Base-by-base conservation (phyloP, 1,139 yeast genomes). In the Yarrowia galli region DNA sequence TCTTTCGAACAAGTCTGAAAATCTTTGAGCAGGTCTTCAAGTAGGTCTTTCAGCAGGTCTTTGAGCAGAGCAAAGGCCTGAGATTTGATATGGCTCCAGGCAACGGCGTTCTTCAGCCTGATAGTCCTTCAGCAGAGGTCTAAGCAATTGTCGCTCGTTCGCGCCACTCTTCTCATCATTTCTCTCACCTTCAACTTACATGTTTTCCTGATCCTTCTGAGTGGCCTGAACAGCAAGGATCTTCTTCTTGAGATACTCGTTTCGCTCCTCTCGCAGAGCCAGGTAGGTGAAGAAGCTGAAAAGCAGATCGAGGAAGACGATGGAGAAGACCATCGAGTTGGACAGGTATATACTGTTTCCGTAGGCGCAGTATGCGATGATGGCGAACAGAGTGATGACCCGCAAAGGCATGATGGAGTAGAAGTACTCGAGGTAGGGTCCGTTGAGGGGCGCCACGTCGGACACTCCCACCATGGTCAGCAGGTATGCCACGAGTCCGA, bases 371-470 rank as follows among this genome's bases (percentile, higher is more conserved):
- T 79, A 82, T 80, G 76, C 68, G 75, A 79, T 58, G 81, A 87
- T 54, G 77, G 75, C 75, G 74, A 92, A 91, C 74, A 82, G 87
- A 6, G 83, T 72, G 13, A 84, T 72, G 68, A 92, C 79, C 74
- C 98, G 84, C 13, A 85, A 73, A 10, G 97, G 96, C 3, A 91
- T 88, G 18, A 88, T 76, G 8, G 88, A 81, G 73, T 89, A 91
- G 74, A 91, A 89, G 76, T 85, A 87, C 18, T 82, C 82, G 63
- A 79, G 73, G 23, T 73, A 73, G 65, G 74, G 69, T 3, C 72
- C 72, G 25, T 70, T 69, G 32, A 76, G 70, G 6, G 74, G 70
- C 40, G 77, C 72, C 13, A 78, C 66, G 67, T 79, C 81, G 4
- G 76, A 70, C 8, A 76, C 51, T 1, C 75, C 80, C 32, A 70